Conservation (phyloP, 2,329 filamentous ascomycete genomes). For the Alternaria triticina region DNA sequence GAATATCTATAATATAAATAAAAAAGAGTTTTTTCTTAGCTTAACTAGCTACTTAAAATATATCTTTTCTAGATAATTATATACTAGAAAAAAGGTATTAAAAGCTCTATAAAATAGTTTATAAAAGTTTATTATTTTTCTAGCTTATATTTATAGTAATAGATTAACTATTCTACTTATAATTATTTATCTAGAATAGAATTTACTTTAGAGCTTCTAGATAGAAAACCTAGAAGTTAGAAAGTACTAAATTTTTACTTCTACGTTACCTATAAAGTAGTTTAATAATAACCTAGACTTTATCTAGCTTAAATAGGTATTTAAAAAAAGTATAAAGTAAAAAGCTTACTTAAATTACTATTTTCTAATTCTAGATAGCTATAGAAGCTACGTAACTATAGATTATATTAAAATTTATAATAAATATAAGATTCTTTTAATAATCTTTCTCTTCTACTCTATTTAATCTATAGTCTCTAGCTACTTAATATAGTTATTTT, state of each 20-base stretch:
- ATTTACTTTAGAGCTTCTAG: slow-evolving; percentile 6
- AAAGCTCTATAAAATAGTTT: neutral
- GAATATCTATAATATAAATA: slow-evolving; percentile 18
- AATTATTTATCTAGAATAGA: slow-evolving; percentile 6
- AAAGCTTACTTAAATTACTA: neutral
- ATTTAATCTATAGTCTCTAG: neutral
- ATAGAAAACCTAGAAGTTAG: neutral
- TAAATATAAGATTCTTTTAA: neutral
- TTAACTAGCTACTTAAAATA: slow-evolving; percentile 1
- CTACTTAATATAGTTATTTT: neutral
- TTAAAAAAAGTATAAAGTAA: neutral
- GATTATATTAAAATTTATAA: neutral
- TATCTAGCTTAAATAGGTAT: neutral
- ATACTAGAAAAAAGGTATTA: neutral
- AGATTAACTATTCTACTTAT: too few species aligned
- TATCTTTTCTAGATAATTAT: neutral
- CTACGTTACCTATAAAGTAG: neutral
- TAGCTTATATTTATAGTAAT: slow-evolving; percentile 13
- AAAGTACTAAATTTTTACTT: neutral
- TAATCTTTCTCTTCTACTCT: neutral
- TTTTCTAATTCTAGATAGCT: neutral
- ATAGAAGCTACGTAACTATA: neutral
- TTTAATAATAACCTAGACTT: neutral
- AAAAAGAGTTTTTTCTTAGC: slow-evolving; percentile 12
- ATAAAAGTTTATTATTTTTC: neutral